phyloP scores from a whole-genome alignment of 148 eudicot species.

The Gaultheria prostrata region DNA sequence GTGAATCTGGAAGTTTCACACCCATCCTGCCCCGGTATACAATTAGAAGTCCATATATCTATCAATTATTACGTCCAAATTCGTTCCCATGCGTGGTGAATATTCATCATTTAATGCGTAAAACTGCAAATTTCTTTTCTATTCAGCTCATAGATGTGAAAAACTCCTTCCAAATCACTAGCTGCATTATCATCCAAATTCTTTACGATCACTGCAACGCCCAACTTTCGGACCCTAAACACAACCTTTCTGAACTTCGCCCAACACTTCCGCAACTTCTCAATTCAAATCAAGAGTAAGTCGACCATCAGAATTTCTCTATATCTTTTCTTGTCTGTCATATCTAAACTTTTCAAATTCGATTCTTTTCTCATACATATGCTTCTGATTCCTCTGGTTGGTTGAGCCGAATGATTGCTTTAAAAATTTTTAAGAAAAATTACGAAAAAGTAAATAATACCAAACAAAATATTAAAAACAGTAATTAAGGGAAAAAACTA shows the following conservation, averaged over 20 bases:
- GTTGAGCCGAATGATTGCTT: neutral
- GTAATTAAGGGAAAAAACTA: too few relatives aligned
- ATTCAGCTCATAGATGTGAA: neutral
- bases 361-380: neutral
- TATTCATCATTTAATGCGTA: neutral
- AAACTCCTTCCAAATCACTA: neutral
- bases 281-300: neutral
- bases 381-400: neutral
- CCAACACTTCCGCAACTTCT: neutral
- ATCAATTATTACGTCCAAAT: neutral
- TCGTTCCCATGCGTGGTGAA: neutral
- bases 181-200: slow-evolving; percentile 8
- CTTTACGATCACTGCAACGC: neutral
- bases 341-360: too few relatives aligned
- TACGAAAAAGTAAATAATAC: neutral
- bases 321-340: too few relatives aligned
- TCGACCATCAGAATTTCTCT: neutral
- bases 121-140: neutral
- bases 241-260: neutral
- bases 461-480: neutral
- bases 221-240: neutral
- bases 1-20: neutral
- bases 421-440: neutral
- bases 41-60: neutral
- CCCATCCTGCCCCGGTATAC: neutral